These are phyloP conservation scores for Boletales sp. DNA, from an alignment of 768 basidiomycete genomes.

Conservation along the genomic window DNA sequence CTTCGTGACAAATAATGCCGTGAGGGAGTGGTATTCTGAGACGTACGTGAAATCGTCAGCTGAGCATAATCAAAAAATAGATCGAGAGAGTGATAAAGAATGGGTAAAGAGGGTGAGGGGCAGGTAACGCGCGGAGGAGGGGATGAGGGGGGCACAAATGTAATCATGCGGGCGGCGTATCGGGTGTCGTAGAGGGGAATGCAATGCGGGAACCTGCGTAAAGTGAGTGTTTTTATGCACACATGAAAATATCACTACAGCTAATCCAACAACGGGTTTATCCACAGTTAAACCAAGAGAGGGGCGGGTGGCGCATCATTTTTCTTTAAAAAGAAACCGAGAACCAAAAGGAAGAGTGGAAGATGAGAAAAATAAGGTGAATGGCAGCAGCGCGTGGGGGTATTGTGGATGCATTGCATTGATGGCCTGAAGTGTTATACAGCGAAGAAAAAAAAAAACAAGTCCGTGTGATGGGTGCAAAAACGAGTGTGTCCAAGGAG, in stretches of 20 bases:
- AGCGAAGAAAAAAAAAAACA: slow-evolving; percentile 5
- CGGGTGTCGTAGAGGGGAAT: too few relatives aligned
- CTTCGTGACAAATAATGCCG: slow-evolving; percentile 29
- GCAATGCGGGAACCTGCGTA: neutral
- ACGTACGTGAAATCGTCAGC: slow-evolving; percentile 33
- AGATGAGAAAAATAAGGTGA: slow-evolving; percentile 8
- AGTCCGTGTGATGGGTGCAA: slow-evolving; percentile 19
- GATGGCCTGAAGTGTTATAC: slow-evolving; percentile 27
- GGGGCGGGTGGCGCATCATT: slow-evolving; percentile 7
- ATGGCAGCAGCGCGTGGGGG: slow-evolving; percentile 29
- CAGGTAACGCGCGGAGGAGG: slow-evolving; percentile 23
- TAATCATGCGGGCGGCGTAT: neutral
- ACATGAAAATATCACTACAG: slow-evolving; percentile 30
- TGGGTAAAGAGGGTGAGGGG: neutral
- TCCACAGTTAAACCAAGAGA: slow-evolving; percentile 33
- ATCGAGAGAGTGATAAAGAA: neutral
- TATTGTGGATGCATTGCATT: slow-evolving; percentile 25
- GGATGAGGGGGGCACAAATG: slow-evolving; percentile 4
- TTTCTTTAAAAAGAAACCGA: slow-evolving; percentile 8
- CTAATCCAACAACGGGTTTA: slow-evolving; percentile 36
- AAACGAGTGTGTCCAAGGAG: slow-evolving; percentile 17
- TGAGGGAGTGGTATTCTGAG: slow-evolving; percentile 2
- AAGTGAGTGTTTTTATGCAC: slow-evolving; percentile 30
- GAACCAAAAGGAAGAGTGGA: too few relatives aligned
- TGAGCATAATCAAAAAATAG: slow-evolving; percentile 21